Base-by-base conservation (phyloP, 140 eudicot species). In the Oenanthe javanica region DNA sequence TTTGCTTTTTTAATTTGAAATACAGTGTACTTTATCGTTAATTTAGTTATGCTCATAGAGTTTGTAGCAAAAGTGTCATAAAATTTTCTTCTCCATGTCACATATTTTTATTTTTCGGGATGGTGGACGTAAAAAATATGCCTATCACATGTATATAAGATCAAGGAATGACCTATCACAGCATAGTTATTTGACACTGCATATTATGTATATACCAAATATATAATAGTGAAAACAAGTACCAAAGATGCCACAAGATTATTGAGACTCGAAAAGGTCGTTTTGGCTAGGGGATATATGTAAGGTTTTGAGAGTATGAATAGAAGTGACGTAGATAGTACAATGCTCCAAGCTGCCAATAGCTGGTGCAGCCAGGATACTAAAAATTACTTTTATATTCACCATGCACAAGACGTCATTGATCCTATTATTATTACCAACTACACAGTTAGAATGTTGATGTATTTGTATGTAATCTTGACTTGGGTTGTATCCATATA, bases 71-170 rank as follows among this genome's bases (percentile, higher is more conserved):
- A 49, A 77, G 50, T 50, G 38, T 77, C 42, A 59, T 46, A 49
- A 48, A 6, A 67, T 21, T 83, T 21, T 67, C 38, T 38, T 14
- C 31, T 77, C 43, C 21, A 1, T 77, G 72, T 50, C 79, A 70
- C 91, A 94, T 96, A 94, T 94, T 77, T 94, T 94, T 85, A 86
- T 94, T 83, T 89, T 96, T 63, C 95, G 98, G 36, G 98, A 92
- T 48, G 93, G 91, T 76, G 96, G 96, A 84, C 88, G 80, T 84
- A 94, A 92, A 88, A 87, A 84, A 38, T 94, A 87, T 43, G 96
- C 98, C 42, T 92, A n/a, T n/a, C n/a, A n/a, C n/a, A n/a, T n/a
- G 54, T 50, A 25, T 21, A 57, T 6, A 0, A 15, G 25, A 57
- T 57, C 66, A 57, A 15, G 25, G 25, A 57, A n/a, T 50, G 12